phyloP scores from a whole-genome alignment of 371 early-diverging fungal genomes.

The Syncephalastrum monosporum region DNA sequence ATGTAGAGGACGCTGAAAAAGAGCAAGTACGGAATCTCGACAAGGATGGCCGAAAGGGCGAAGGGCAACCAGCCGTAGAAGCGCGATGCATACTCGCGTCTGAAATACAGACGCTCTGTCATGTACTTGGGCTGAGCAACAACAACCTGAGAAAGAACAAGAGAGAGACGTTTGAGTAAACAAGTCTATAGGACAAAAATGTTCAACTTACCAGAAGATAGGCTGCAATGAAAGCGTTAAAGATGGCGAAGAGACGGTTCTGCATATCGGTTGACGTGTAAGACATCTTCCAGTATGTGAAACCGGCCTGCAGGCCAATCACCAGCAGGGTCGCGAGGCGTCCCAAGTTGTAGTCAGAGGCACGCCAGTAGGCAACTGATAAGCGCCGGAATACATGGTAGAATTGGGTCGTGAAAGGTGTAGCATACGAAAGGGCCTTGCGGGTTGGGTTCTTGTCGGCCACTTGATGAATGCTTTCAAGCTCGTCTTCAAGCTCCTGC shows the following conservation, averaged over 20 bases:
- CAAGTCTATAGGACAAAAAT: slow-evolving; percentile 25
- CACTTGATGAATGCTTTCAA: slow-evolving; percentile 21
- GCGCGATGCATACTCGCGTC: slow-evolving; percentile 67
- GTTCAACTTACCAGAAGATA: slow-evolving; percentile 31
- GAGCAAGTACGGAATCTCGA: slow-evolving; percentile 65
- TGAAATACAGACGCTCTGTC: slow-evolving; percentile 61
- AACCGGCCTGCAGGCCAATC: slow-evolving; percentile 45
- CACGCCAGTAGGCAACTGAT: slow-evolving; percentile 53
- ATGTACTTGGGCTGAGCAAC: slow-evolving; percentile 59
- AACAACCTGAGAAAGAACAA: slow-evolving; percentile 42
- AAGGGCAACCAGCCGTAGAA: slow-evolving; percentile 75
- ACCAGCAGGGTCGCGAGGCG: slow-evolving; percentile 41
- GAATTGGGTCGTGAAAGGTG: slow-evolving; percentile 31
- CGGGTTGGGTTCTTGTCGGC: slow-evolving; percentile 17
- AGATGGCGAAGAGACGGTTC: slow-evolving; percentile 66
- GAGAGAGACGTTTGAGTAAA: slow-evolving; percentile 19
- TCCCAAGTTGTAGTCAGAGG: slow-evolving; percentile 56
- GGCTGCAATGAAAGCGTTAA: slow-evolving; percentile 58
- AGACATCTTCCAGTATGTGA: slow-evolving; percentile 56
- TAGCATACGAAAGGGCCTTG: slow-evolving; percentile 24
- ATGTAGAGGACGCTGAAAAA: slow-evolving; percentile 56
- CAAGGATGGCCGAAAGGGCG: slow-evolving; percentile 52
- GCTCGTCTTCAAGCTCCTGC: slow-evolving; percentile 21
- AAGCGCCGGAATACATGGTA: slow-evolving; percentile 45
- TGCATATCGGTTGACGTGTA: slow-evolving; percentile 52